These are phyloP conservation scores for Colletotrichum sp. DNA, from an alignment of 2,329 filamentous ascomycete species.

Conservation along the genomic window DNA sequence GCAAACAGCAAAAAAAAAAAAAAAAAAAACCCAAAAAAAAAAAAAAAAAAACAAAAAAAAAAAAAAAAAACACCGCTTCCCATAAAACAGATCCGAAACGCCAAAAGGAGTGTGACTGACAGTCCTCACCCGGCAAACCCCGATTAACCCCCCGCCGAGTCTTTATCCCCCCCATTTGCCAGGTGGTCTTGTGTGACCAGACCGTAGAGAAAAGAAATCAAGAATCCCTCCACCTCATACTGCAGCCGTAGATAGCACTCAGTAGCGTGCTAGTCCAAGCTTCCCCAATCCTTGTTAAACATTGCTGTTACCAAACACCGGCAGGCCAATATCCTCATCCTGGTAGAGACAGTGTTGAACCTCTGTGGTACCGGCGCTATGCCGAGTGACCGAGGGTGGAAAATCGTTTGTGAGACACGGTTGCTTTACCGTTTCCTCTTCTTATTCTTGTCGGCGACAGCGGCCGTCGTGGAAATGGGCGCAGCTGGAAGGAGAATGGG, in stretches of 20 bases:
- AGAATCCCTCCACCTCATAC: background rate
- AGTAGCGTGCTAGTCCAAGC: background rate
- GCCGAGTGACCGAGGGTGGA: background rate
- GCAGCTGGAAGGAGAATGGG: conserved; percentile 47
- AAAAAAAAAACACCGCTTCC: conserved; percentile 15
- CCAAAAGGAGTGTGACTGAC: conserved; percentile 23
- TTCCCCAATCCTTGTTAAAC: background rate
- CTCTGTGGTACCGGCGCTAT: background rate
- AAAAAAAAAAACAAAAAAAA: background rate
- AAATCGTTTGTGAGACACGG: background rate
- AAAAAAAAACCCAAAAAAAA: conserved; percentile 17
- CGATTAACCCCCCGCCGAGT: conserved; percentile 3
- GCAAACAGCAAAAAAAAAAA: background rate
- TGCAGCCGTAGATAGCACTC: background rate
- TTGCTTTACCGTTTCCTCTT: conserved; percentile 63
- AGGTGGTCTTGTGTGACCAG: conserved; percentile 5
- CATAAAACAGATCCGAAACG: conserved; percentile 16
- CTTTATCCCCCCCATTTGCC: background rate
- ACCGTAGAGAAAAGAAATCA: background rate
- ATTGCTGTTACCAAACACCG: background rate
- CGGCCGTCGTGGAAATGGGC: conserved; percentile 42
- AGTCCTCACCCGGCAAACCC: conserved; percentile 6
- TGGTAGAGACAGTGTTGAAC: conserved; percentile 1
- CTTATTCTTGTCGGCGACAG: conserved; percentile 60
- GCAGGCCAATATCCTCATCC: background rate